A percentile compares a stretch with the other conserved stretches of the same genome.
These are phyloP conservation scores for Phytophthora macrochlamydospora DNA, from an alignment of 352 stramenopile species.

Conservation along the genomic window DNA sequence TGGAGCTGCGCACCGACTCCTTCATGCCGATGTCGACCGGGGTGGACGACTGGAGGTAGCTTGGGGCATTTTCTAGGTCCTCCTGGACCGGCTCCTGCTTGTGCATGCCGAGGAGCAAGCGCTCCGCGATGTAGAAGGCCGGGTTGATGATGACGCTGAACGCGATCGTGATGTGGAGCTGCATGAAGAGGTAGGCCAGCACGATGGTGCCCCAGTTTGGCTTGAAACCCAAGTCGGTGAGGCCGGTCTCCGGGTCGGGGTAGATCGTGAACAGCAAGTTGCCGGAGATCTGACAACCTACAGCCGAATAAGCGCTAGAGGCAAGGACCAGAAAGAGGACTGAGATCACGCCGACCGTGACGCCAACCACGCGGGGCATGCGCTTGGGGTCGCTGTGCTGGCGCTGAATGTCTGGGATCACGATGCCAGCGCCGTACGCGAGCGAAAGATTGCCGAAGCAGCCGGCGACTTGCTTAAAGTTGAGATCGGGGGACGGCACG, in stretches of 20 bases:
- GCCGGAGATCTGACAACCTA: conserved; percentile 54
- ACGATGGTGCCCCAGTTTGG: conserved; percentile 27
- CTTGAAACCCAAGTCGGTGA: conserved; percentile 36
- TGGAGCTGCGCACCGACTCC: conserved; percentile 22
- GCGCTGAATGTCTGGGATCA: conserved; percentile 40
- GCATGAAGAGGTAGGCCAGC: conserved; percentile 32
- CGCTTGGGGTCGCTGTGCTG: conserved; percentile 48
- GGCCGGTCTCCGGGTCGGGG: conserved; percentile 15
- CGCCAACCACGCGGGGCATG: conserved; percentile 50
- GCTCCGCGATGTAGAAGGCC: conserved; percentile 44
- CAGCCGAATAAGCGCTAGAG: conserved; percentile 38
- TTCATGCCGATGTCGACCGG: not conserved
- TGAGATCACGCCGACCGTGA: conserved; percentile 46
- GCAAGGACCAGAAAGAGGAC: conserved; percentile 44
- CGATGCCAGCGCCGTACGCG: conserved; percentile 36
- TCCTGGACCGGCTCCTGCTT: conserved; percentile 22
- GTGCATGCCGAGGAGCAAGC: conserved; percentile 44
- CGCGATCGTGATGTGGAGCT: conserved; percentile 27
- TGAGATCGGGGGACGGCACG: conserved; percentile 19
- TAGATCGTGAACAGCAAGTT: conserved; percentile 61
- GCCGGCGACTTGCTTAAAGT: conserved; percentile 23
- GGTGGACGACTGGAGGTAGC: conserved; percentile 1
- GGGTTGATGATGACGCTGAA: conserved; percentile 37
- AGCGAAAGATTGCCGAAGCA: conserved; percentile 31
- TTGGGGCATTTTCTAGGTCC: conserved; percentile 24